Percentiles rank a stretch among this genome's conserved stretches.
phyloP scores from a whole-genome alignment of 352 stramenopile genomes.

The Pythium biforme region DNA sequence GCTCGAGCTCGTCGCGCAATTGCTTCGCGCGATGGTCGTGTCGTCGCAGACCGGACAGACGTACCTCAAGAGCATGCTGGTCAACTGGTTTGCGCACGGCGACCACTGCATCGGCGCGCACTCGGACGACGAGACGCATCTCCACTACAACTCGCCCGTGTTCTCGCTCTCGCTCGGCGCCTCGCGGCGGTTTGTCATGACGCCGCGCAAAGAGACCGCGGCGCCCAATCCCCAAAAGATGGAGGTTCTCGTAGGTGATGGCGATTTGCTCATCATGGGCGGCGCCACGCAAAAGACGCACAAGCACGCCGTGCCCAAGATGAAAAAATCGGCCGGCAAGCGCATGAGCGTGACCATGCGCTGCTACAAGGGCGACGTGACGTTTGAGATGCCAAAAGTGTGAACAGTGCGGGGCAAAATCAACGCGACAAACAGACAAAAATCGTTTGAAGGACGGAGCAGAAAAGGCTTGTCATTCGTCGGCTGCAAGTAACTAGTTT shows the following conservation, averaged over 20 bases:
- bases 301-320: conserved; percentile 80
- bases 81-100: conserved; percentile 85
- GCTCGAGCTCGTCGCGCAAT: conserved; percentile 36
- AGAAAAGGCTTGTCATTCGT: no score
- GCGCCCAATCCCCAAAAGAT: conserved; percentile 21
- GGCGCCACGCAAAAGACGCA: conserved; percentile 73
- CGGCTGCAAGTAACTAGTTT: no score
- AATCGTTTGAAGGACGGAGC: no score
- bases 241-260: conserved; percentile 66
- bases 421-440: no score
- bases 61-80: conserved; percentile 32
- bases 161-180: conserved; percentile 67
- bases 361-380: conserved; percentile 36
- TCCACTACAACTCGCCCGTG: conserved; percentile 60
- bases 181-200: conserved; percentile 70
- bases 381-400: conserved; percentile 5
- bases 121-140: conserved; percentile 64
- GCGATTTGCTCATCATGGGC: conserved; percentile 82
- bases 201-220: conserved; percentile 30
- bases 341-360: conserved; percentile 62
- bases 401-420: not conserved
- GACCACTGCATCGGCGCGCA: conserved; percentile 82
- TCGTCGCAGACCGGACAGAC: conserved; percentile 25
- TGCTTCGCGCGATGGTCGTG: conserved; percentile 46
- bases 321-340: conserved; percentile 37